Evolutionary conservation across 306 rosid species (phyloP), one percentile per base, ranked within the genome.

Genomic region (Lagenaria siceraria): DNA sequence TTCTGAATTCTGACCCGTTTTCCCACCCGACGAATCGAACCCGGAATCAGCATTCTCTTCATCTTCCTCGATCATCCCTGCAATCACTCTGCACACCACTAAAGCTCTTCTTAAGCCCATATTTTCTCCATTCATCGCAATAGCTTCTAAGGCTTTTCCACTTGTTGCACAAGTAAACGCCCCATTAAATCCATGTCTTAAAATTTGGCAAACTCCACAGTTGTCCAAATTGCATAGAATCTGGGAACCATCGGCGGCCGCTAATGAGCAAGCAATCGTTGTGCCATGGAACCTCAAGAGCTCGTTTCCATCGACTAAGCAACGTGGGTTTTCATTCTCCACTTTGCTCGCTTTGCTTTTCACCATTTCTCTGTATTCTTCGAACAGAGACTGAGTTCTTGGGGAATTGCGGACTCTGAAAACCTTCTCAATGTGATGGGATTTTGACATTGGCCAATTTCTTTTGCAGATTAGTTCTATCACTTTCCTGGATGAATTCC

Each of bases 231-330:
- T 81, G 80, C 97, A 89, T 0, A 82, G 70, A 14, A 77, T 78
- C 38, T 78, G 73, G 56, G 82, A 86, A 69, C 76, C 81, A 11
- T 84, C 77, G 33, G 8, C 27, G 21, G 86, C 90, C 1, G 86
- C 88, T 6, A 89, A 85, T 29, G 97, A 81, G 59, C 97, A 91
- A 55, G 86, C 83, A 76, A 89, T 25, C 9, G 83, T 83, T 42
- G 97, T 83, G 80, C 90, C 89, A 64, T 89, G 85, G 80, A 89
- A 91, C 85, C 89, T 86, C 53, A 91, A 73, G 55, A 89, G 87
- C 76, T 91, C 93, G 62, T 91, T 87, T 36, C 97, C 97, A 78
- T 91, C 90, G 9, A 76, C 93, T 14, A 86, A 48, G 58, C 97
- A 91, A 75, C 90, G 93, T 0, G 89, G 86, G 46, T 83, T 85